These are phyloP conservation scores for Magnolia kwangsiensis DNA, from an alignment of 164 flowering plant species.

Conservation along the genomic window DNA sequence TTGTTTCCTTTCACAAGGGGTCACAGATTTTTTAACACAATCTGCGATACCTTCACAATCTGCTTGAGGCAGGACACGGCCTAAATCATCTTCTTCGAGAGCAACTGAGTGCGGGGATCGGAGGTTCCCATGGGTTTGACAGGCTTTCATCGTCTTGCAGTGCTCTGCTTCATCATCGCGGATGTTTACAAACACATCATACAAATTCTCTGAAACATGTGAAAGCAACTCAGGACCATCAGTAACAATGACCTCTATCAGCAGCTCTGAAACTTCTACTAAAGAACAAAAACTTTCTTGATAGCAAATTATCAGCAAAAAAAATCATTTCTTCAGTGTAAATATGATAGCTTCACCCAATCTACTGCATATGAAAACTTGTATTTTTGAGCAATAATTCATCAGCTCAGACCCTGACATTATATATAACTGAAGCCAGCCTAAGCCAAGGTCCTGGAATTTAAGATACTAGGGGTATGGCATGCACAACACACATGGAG, in stretches of 20 bases:
- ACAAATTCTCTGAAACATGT: conserved; percentile 63
- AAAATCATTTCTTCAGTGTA: too few species aligned
- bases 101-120: conserved; percentile 75
- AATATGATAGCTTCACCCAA: too few species aligned
- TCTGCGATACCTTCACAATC: conserved; percentile 85
- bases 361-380: too few species aligned
- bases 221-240: not conserved
- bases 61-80: conserved; percentile 37
- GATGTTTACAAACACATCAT: conserved; percentile 80
- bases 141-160: conserved; percentile 96
- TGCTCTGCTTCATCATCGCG: conserved; percentile 97
- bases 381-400: too few species aligned
- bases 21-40: conserved; percentile 67
- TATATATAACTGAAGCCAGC: too few species aligned
- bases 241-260: not conserved
- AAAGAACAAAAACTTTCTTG: not conserved
- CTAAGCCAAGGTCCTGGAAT: too few species aligned
- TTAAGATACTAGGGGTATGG: too few species aligned
- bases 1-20: conserved; percentile 9
- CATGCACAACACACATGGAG: too few species aligned
- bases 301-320: too few species aligned
- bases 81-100: conserved; percentile 44
- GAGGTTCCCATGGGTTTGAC: conserved; percentile 83
- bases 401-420: too few species aligned
- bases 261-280: not conserved